phyloP scores from a whole-genome alignment of 2,329 filamentous ascomycete species.

The Leptographium lundbergii region DNA sequence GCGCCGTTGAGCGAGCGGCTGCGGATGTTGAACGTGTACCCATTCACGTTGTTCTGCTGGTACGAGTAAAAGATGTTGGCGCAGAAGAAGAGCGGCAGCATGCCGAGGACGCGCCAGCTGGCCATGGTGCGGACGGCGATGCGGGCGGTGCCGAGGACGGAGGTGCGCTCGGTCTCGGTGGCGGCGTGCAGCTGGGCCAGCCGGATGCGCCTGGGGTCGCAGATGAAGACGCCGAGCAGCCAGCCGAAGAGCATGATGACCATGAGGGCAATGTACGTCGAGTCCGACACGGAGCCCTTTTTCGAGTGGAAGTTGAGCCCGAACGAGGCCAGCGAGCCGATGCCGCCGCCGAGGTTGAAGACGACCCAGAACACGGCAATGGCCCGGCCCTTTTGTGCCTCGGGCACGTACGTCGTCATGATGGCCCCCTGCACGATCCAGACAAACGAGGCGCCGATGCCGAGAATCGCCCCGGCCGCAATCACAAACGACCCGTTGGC shows the following conservation, averaged over 20 bases:
- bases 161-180: conserved; percentile 30
- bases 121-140: conserved; percentile 24
- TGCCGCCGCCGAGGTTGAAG: conserved; percentile 31
- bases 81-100: conserved; percentile 72
- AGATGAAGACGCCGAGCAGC: conserved; percentile 32
- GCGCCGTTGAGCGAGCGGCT: conserved; percentile 41
- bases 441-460: conserved; percentile 29
- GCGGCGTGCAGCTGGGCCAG: conserved; percentile 23
- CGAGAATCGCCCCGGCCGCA: conserved; percentile 29
- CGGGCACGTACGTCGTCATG: conserved; percentile 32
- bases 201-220: conserved; percentile 29
- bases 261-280: conserved; percentile 37
- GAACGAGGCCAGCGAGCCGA: conserved; percentile 30
- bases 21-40: conserved; percentile 39
- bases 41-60: conserved; percentile 43
- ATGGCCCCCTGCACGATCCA: conserved; percentile 35
- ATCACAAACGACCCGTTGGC: conserved; percentile 30
- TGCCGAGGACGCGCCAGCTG: conserved; percentile 31
- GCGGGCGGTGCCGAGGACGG: conserved; percentile 23
- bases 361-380: conserved; percentile 32
- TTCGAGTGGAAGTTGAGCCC: conserved; percentile 28
- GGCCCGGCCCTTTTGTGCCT: conserved; percentile 28
- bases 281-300: conserved; percentile 30
- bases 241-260: conserved; percentile 37
- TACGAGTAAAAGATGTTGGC: conserved; percentile 51